These are phyloP conservation scores for Rosa chinensis DNA, from an alignment of 306 rosid species.

Conservation along the genomic window DNA sequence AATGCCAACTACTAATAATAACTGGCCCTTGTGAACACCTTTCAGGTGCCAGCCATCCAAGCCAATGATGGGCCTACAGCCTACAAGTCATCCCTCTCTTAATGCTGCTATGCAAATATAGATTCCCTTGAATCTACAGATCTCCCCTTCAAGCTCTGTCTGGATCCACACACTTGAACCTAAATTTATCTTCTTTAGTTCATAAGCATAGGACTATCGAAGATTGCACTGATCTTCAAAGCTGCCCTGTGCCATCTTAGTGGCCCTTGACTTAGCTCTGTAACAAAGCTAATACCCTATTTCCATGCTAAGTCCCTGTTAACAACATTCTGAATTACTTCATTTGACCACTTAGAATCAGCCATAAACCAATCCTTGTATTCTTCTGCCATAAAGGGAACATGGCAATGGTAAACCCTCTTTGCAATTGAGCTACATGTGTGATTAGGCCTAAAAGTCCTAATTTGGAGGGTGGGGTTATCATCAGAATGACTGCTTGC, in stretches of 20 bases:
- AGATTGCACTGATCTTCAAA: not conserved
- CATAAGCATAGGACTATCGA: not conserved
- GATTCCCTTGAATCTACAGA: not conserved
- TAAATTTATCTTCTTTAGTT: not conserved
- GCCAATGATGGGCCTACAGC: not conserved
- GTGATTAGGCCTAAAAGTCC: not conserved
- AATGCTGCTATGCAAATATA: not conserved
- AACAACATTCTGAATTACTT: not conserved
- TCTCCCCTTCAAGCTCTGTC: not conserved
- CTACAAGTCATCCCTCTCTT: not conserved
- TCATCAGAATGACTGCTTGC: not conserved
- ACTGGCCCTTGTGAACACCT: not conserved
- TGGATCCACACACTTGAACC: not conserved
- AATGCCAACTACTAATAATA: not conserved
- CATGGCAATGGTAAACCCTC: not conserved
- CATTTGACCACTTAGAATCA: not conserved
- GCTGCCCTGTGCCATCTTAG: not conserved
- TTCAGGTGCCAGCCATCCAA: not conserved
- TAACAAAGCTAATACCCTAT: not conserved
- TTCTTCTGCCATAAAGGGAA: not conserved
- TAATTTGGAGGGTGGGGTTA: not conserved
- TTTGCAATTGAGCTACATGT: not conserved
- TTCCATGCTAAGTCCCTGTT: not conserved
- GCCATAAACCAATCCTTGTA: not conserved
- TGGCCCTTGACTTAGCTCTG: not conserved